phyloP scores from a whole-genome alignment of 2,329 filamentous ascomycete genomes.

The Coniochaeta sp. region DNA sequence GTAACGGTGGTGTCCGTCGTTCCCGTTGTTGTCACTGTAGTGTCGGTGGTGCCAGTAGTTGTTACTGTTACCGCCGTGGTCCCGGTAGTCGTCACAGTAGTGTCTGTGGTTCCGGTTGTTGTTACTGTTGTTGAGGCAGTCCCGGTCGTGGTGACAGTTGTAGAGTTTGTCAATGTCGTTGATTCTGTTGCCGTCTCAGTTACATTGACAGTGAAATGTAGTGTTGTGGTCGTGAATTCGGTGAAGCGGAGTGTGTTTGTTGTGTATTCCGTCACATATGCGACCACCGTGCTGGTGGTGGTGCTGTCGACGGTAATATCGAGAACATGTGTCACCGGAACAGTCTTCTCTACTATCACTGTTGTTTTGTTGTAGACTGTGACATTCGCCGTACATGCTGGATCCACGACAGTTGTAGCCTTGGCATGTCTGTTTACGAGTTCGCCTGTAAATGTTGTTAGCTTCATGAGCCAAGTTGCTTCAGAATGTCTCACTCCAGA shows the following conservation, averaged over 20 bases:
- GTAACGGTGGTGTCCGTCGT: constrained; percentile 12
- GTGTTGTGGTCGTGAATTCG: constrained; percentile 12
- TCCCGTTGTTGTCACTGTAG: constrained; percentile 9
- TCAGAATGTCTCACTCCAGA: background rate
- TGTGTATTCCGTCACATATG: constrained; percentile 10
- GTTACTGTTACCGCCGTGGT: constrained; percentile 8
- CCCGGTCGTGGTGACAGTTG: constrained; percentile 8
- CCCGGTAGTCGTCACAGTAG: constrained; percentile 12
- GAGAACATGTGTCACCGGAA: constrained; percentile 1
- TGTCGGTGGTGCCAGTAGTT: constrained; percentile 7
- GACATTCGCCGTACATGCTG: constrained; percentile 5
- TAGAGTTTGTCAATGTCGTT: constrained; percentile 9
- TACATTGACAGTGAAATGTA: constrained; percentile 9
- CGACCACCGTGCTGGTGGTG: constrained; percentile 5
- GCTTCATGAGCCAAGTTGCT: background rate
- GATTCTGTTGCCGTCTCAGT: constrained; percentile 11
- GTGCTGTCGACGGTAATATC: constrained; percentile 10
- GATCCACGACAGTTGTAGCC: constrained; percentile 2
- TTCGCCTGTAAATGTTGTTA: constrained; percentile 1
- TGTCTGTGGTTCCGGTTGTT: constrained; percentile 7
- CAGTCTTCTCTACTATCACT: background rate
- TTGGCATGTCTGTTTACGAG: constrained; percentile 1
- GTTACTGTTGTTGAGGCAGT: constrained; percentile 10
- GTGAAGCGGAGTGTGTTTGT: constrained; percentile 12
- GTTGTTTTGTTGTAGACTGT: constrained; percentile 12